Evolutionary conservation across 352 stramenopile genomes (phyloP).

Genomic region (Phytophthora agathidicida): DNA sequence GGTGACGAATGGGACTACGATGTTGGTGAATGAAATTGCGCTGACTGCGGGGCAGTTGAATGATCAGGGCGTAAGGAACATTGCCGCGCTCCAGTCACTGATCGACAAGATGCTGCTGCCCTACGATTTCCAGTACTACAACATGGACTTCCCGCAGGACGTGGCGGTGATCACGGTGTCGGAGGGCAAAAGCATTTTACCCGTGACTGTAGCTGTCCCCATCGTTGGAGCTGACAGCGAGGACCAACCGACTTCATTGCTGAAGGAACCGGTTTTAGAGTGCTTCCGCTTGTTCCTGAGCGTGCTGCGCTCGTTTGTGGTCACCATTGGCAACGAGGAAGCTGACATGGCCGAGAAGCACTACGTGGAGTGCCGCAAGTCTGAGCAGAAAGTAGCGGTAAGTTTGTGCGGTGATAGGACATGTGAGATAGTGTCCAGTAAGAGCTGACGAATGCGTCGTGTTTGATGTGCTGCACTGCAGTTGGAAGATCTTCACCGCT

Average conservation of each 20-base stretch:
- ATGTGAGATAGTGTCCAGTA: background rate
- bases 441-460: constrained; percentile 2
- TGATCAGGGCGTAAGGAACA: constrained; percentile 76
- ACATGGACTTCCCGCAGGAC: constrained; percentile 85
- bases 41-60: constrained; percentile 71
- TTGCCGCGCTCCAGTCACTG: constrained; percentile 71
- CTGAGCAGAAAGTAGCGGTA: constrained; percentile 75
- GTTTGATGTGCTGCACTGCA: constrained; percentile 28
- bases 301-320: constrained; percentile 55
- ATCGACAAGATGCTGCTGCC: constrained; percentile 79
- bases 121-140: constrained; percentile 89
- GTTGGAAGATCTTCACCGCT: constrained; percentile 81
- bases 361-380: constrained; percentile 76
- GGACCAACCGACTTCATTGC: background rate
- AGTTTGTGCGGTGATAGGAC: constrained; percentile 7
- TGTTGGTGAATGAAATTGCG: constrained; percentile 74
- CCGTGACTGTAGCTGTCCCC: constrained; percentile 61
- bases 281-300: constrained; percentile 74
- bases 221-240: constrained; percentile 10
- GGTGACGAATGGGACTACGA: constrained; percentile 63
- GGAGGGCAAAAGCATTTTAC: constrained; percentile 75
- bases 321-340: constrained; percentile 74
- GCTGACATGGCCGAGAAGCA: constrained; percentile 81
- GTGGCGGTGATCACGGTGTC: constrained; percentile 72
- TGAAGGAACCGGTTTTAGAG: constrained; percentile 47